Evolutionary conservation across 2,329 filamentous ascomycete genomes (phyloP), one percentile per base, ranked within the genome.

Genomic region (Colletotrichum liaoningense): DNA sequence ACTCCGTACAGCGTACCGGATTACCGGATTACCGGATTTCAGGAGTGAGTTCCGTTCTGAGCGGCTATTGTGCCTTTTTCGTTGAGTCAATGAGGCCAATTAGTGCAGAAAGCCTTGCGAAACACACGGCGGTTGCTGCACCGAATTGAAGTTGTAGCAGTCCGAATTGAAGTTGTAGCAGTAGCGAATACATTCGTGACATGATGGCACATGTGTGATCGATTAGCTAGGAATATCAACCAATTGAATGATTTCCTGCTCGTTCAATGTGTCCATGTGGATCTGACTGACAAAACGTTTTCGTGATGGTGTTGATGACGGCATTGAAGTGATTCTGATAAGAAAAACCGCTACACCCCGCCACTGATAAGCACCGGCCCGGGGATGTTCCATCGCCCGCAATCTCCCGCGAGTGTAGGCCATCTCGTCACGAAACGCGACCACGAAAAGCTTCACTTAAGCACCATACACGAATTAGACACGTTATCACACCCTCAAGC

Each of bases 361-460:
- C 49, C 46, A 58, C 46, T 26, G 65, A 73, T 70, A 73, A 73
- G 70, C 46, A n/a, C 16, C 71, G 71, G 71, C 67, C 71, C 71
- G 71, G 59, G 33, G 62, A 73, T 73, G 38, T 38, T 72, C 72
- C 72, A 72, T 24, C 57, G 69, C 67, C 72, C 72, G 57, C 72
- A 72, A 74, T 74, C 68, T 74, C 68, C 72, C 52, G 57, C 19
- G 19, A 49, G 19, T 3, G 42, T 49, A 49, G 42, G 49, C 24
- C 58, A 74, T 56, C 55, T 72, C 68, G 63, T 72, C 69, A 71
- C 67, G 68, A 68, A 72, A 65, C 67, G 68, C 72, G 63, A 46
- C 63, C 30, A 24, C 42, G 8, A 12, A 66, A 72, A 68, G 63
- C 68, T 72, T 59, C 57, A 59, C 56, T 66, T 63, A n/a, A 30